These are phyloP conservation scores for Trichoderma cornu-damae DNA, from an alignment of 2,329 filamentous ascomycete species.

Conservation along the genomic window DNA sequence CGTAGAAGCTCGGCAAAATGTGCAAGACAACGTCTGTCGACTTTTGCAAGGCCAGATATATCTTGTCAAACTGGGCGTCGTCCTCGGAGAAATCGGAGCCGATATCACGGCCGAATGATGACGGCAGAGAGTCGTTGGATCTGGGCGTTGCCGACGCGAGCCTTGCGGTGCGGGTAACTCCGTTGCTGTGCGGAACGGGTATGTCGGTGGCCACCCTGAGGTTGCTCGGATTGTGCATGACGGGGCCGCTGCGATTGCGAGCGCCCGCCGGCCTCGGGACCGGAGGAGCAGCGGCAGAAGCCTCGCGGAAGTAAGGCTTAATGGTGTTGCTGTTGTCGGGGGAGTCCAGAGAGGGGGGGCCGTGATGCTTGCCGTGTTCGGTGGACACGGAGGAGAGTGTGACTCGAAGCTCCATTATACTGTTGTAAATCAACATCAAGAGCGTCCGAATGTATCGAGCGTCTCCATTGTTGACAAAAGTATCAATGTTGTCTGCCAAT, in stretches of 20 bases:
- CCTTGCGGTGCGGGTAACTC: constrained; percentile 45
- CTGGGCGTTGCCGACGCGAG: constrained; percentile 64
- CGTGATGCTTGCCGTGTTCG: constrained; percentile 24
- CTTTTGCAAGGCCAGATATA: constrained; percentile 69
- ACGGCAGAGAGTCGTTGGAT: constrained; percentile 74
- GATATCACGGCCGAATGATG: constrained; percentile 43
- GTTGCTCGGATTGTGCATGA: constrained; percentile 47
- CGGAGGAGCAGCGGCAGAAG: constrained; percentile 44
- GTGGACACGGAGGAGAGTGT: constrained; percentile 39
- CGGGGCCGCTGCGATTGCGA: constrained; percentile 34
- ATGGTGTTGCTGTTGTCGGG: constrained; percentile 43
- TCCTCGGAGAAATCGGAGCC: constrained; percentile 66
- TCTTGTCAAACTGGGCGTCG: constrained; percentile 73
- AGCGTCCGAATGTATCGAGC: constrained; percentile 62
- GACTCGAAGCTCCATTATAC: constrained; percentile 61
- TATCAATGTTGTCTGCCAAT: constrained; percentile 56
- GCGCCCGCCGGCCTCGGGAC: constrained; percentile 41
- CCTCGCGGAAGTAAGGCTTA: constrained; percentile 47
- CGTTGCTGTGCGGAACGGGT: constrained; percentile 43
- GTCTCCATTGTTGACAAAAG: constrained; percentile 60
- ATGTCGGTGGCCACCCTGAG: constrained; percentile 54
- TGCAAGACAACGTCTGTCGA: constrained; percentile 70
- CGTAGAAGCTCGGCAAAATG: constrained; percentile 63
- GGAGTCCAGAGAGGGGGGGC: constrained; percentile 20
- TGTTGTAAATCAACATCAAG: constrained; percentile 59